Percentiles rank a stretch among this genome's conserved stretches.
phyloP scores from a whole-genome alignment of 1,139 yeast genomes.

The Saccharomycopsis phalli region DNA sequence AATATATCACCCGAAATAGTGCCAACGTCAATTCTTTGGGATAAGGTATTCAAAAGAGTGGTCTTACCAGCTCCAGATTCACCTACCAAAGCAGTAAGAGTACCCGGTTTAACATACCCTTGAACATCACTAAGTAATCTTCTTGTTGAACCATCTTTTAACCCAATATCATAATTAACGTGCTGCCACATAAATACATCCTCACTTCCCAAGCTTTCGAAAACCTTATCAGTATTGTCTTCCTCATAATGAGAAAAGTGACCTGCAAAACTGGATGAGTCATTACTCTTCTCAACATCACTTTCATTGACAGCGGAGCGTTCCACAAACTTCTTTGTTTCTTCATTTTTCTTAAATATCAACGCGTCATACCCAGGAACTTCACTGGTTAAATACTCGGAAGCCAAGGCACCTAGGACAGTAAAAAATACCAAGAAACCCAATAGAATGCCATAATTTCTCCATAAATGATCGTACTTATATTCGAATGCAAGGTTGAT shows the following conservation, averaged over 20 bases:
- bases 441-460: slow-evolving; percentile 25
- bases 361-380: slow-evolving; percentile 25
- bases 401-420: slow-evolving; percentile 21
- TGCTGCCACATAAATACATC: slow-evolving; percentile 37
- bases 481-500: slow-evolving; percentile 31
- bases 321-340: slow-evolving; percentile 21
- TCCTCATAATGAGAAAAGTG: no score
- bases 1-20: slow-evolving; percentile 50
- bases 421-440: slow-evolving; percentile 23
- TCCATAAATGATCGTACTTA: slow-evolving; percentile 26
- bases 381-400: slow-evolving; percentile 26
- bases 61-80: slow-evolving; percentile 70
- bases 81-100: slow-evolving; percentile 55
- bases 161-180: slow-evolving; percentile 34
- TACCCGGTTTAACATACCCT: slow-evolving; percentile 47
- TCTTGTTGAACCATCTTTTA: slow-evolving; percentile 28
- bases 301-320: slow-evolving; percentile 5
- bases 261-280: no score
- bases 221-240: slow-evolving; percentile 13
- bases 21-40: slow-evolving; percentile 46
- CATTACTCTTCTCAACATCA: neutral
- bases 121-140: slow-evolving; percentile 38
- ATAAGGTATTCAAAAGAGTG: slow-evolving; percentile 47
- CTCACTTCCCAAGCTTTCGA: slow-evolving; percentile 26
- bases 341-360: slow-evolving; percentile 21